These are phyloP conservation scores for Trichocladium uniseriatum DNA, from an alignment of 495 filamentous ascomycete species.

Conservation along the genomic window DNA sequence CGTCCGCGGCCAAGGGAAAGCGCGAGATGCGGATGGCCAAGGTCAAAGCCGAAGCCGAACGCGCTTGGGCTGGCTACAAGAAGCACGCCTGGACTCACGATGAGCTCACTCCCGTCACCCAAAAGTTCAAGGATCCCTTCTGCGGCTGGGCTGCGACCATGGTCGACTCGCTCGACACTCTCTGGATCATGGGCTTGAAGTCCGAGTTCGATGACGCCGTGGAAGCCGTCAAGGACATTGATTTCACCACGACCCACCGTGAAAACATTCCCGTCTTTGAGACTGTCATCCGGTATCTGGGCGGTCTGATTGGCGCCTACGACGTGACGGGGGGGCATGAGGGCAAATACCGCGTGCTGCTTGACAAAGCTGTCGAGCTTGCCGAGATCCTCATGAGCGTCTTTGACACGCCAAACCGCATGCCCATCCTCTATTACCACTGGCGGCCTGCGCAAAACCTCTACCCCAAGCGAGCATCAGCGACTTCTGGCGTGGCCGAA, in stretches of 20 bases:
- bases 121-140: constrained; percentile 62
- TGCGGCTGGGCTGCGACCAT: constrained; percentile 92
- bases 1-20: constrained; percentile 46
- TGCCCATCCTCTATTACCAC: constrained; percentile 80
- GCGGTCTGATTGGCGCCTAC: constrained; percentile 73
- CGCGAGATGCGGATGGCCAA: constrained; percentile 54
- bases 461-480: constrained; percentile 56
- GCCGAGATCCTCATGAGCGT: constrained; percentile 82
- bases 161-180: constrained; percentile 84
- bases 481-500: constrained; percentile 64
- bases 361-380: constrained; percentile 82
- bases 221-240: constrained; percentile 65
- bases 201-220: constrained; percentile 84
- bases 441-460: constrained; percentile 65
- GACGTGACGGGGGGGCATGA: constrained; percentile 58
- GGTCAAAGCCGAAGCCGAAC: constrained; percentile 69
- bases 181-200: constrained; percentile 93
- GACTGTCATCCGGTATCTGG: constrained; percentile 80
- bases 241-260: constrained; percentile 71
- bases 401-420: constrained; percentile 94
- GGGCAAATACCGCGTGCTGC: constrained; percentile 48
- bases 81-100: constrained; percentile 75
- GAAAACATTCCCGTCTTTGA: constrained; percentile 71
- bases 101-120: constrained; percentile 65
- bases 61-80: constrained; percentile 78